Conservation (phyloP, 768 basidiomycete genomes). For the Rhodosporidiobolus odoratus region DNA sequence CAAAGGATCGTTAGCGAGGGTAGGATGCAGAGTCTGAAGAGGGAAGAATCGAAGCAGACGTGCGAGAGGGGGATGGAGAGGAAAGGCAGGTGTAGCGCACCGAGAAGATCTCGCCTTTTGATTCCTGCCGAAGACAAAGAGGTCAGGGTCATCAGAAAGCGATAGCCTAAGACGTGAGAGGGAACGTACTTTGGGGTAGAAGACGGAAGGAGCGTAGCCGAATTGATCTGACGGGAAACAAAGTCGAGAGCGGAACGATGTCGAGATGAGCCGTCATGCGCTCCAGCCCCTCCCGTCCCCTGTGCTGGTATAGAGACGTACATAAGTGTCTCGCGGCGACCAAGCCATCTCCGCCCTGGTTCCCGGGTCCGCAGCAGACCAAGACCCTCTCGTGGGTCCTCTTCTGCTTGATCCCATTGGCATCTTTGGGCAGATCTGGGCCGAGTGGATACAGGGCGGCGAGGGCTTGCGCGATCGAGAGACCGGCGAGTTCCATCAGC, state of each 20-base stretch:
- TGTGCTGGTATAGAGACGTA: constrained; percentile 45
- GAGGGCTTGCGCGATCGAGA: constrained; percentile 84
- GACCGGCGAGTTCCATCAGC: constrained; percentile 94
- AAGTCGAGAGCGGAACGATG: too few species aligned
- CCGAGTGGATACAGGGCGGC: constrained; percentile 64
- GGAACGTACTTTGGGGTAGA: constrained; percentile 66
- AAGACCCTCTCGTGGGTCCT: constrained; percentile 65
- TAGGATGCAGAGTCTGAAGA: too few species aligned
- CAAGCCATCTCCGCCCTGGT: constrained; percentile 93
- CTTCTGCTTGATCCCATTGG: constrained; percentile 46
- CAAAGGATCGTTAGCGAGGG: neutral
- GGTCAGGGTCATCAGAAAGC: neutral
- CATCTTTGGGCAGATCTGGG: constrained; percentile 20
- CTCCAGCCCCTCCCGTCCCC: too few species aligned
- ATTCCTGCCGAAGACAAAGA: constrained; percentile 55
- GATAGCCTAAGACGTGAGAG: neutral
- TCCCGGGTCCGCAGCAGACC: constrained; percentile 96
- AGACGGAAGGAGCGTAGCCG: constrained; percentile 80
- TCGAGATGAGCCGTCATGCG: too few species aligned
- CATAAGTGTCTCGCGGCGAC: constrained; percentile 93
- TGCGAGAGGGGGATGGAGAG: neutral
- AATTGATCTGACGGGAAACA: constrained; percentile 65
- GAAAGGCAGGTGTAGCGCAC: constrained; percentile 47
- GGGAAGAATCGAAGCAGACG: neutral
- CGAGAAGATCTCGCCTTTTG: constrained; percentile 87